A percentile compares a stretch with the other conserved stretches of the same genome.
Conservation (phyloP, 257 asterid species). For the Solanum phureja region DNA sequence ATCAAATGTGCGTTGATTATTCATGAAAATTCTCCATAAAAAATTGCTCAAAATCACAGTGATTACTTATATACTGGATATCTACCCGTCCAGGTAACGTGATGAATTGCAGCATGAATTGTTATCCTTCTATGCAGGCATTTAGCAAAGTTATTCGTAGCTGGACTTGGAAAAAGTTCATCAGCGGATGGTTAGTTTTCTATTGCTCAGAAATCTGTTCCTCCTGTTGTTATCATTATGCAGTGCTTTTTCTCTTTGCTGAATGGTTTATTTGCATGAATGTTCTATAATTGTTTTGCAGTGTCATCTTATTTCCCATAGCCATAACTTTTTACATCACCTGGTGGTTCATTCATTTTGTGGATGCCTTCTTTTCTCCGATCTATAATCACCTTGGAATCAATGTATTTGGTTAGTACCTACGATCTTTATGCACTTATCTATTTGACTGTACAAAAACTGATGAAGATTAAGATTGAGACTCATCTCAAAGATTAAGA, state of each 20-base stretch:
- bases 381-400: conserved; percentile 63
- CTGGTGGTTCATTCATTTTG: conserved; percentile 76
- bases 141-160: conserved; percentile 60
- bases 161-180: conserved; percentile 73
- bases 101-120: not conserved
- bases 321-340: conserved; percentile 77
- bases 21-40: not conserved
- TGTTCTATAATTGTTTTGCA: conserved; percentile 21
- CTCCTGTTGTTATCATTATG: not conserved
- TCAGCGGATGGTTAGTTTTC: conserved; percentile 63
- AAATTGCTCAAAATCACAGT: not conserved
- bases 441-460: not conserved
- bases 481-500: not conserved
- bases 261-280: not conserved
- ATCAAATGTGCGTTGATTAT: not conserved
- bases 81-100: not conserved
- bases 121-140: conserved; percentile 29
- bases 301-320: conserved; percentile 67
- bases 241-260: not conserved
- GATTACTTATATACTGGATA: not conserved
- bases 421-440: not conserved
- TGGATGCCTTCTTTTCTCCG: conserved; percentile 82
- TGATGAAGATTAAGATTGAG: not conserved
- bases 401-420: conserved; percentile 47
- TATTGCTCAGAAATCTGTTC: not conserved